Evolutionary conservation across 108 stramenopile species (phyloP).

Genomic region (Pseudonitzschia multistriata): DNA sequence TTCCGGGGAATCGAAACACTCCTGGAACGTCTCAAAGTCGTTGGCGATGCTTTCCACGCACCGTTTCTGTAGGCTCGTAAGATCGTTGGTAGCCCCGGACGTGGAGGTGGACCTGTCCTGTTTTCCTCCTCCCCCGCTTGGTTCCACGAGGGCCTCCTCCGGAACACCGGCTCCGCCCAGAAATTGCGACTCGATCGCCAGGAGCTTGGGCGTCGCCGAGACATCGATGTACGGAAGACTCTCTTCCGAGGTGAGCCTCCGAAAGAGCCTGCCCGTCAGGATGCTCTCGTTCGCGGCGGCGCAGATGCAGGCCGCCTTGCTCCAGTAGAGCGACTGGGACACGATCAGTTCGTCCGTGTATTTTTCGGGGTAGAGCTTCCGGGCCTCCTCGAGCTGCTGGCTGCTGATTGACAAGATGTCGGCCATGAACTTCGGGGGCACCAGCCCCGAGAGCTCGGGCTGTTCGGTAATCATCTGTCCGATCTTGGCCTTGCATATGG

Average conservation of each 20-base stretch:
- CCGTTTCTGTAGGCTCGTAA: slow-evolving; percentile 26
- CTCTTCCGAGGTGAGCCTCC: slow-evolving; percentile 20
- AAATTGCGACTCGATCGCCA: slow-evolving; percentile 31
- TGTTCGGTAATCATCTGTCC: slow-evolving; percentile 34
- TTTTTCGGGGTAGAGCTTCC: slow-evolving; percentile 16
- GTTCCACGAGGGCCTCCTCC: no score
- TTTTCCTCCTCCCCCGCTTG: not conserved
- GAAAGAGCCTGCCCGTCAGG: slow-evolving; percentile 23
- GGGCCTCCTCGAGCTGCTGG: slow-evolving; percentile 28
- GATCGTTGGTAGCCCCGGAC: not conserved
- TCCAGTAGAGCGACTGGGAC: slow-evolving; percentile 29
- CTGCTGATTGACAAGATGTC: slow-evolving; percentile 25
- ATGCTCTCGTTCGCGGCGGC: slow-evolving; percentile 23
- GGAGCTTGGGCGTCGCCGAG: slow-evolving; percentile 19
- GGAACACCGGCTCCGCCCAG: not conserved
- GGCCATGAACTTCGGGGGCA: slow-evolving; percentile 30
- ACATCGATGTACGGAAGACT: slow-evolving; percentile 33
- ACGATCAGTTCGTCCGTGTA: slow-evolving; percentile 17
- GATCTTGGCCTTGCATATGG: slow-evolving; percentile 32
- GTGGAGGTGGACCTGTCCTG: not conserved
- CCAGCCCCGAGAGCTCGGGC: slow-evolving; percentile 28
- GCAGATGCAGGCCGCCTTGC: slow-evolving; percentile 37
- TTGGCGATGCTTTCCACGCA: slow-evolving; percentile 30
- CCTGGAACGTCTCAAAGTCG: slow-evolving; percentile 31
- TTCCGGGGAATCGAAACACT: slow-evolving; percentile 20